These are phyloP conservation scores for Starmera amethionina DNA, from an alignment of 805 yeast genomes.

Conservation along the genomic window DNA sequence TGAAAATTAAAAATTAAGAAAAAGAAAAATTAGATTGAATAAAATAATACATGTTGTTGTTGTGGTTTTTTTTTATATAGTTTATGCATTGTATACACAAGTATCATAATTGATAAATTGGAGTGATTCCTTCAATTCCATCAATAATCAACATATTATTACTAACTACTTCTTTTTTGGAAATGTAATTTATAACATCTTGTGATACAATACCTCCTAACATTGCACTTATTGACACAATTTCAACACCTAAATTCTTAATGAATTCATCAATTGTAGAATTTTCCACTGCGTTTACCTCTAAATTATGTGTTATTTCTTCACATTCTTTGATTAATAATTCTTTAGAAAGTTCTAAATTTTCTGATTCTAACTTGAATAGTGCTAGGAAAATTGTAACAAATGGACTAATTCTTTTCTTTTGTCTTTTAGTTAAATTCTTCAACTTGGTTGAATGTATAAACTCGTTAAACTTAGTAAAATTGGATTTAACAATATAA, in stretches of 20 bases:
- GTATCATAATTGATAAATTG: conserved; percentile 47
- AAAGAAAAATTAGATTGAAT: too few relatives aligned
- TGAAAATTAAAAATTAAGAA: too few relatives aligned
- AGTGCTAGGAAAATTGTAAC: conserved; percentile 52
- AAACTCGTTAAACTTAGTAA: conserved; percentile 25
- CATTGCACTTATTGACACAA: conserved; percentile 78
- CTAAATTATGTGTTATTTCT: conserved; percentile 26
- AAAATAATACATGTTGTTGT: too few relatives aligned
- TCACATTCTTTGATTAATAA: conserved; percentile 22
- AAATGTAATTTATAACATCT: conserved; percentile 75
- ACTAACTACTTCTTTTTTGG: conserved; percentile 68
- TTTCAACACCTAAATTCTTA: conserved; percentile 41
- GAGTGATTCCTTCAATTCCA: conserved; percentile 63
- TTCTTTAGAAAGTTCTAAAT: conserved; percentile 12
- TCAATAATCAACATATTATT: conserved; percentile 76
- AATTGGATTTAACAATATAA: conserved; percentile 27
- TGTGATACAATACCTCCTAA: conserved; percentile 88
- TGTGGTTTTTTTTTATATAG: too few relatives aligned
- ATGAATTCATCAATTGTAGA: conserved; percentile 25
- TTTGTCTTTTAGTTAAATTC: conserved; percentile 24
- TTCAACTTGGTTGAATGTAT: conserved; percentile 18
- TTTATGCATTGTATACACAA: too few relatives aligned
- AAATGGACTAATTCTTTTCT: conserved; percentile 42
- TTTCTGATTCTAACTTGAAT: conserved; percentile 31
- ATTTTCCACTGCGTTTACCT: conserved; percentile 31